A percentile compares a stretch with the other conserved stretches of the same genome.
Conservation (phyloP, 352 stramenopile species). For the Pythium periplocum region DNA sequence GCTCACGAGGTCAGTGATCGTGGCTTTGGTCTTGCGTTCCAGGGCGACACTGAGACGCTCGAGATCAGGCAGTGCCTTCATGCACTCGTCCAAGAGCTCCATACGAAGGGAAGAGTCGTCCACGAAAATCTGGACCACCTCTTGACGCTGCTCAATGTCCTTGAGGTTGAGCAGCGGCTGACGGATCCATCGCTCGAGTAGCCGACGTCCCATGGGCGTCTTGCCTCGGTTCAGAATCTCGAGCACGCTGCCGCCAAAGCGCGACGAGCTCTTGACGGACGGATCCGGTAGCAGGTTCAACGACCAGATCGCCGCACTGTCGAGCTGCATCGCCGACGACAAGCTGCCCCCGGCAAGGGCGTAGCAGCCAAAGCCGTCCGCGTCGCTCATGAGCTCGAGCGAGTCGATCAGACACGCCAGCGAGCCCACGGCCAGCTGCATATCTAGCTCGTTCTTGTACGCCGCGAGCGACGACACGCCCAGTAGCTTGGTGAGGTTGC, state of each 20-base stretch:
- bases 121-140: conserved; percentile 91
- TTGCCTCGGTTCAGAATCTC: conserved; percentile 94
- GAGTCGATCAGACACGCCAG: conserved; percentile 64
- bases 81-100: conserved; percentile 85
- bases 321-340: conserved; percentile 89
- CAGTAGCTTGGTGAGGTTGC: conserved; percentile 59
- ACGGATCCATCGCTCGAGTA: conserved; percentile 96
- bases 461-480: conserved; percentile 45
- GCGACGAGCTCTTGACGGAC: conserved; percentile 25
- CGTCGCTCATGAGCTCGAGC: conserved; percentile 61
- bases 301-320: conserved; percentile 89
- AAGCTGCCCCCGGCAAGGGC: conserved; percentile 57
- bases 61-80: conserved; percentile 80
- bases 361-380: conserved; percentile 73
- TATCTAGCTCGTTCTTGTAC: conserved; percentile 67
- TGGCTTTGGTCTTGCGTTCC: conserved; percentile 67
- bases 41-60: conserved; percentile 60
- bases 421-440: conserved; percentile 58
- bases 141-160: conserved; percentile 86
- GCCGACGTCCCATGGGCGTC: conserved; percentile 89
- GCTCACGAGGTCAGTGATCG: conserved; percentile 75
- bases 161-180: conserved; percentile 91
- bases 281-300: conserved; percentile 90
- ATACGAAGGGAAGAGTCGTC: conserved; percentile 84
- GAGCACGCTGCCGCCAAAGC: conserved; percentile 81